Percentiles rank a stretch among this genome's conserved stretches.
Evolutionary conservation across 352 stramenopile genomes (phyloP).

Genomic region (Phytophthora cajani): DNA sequence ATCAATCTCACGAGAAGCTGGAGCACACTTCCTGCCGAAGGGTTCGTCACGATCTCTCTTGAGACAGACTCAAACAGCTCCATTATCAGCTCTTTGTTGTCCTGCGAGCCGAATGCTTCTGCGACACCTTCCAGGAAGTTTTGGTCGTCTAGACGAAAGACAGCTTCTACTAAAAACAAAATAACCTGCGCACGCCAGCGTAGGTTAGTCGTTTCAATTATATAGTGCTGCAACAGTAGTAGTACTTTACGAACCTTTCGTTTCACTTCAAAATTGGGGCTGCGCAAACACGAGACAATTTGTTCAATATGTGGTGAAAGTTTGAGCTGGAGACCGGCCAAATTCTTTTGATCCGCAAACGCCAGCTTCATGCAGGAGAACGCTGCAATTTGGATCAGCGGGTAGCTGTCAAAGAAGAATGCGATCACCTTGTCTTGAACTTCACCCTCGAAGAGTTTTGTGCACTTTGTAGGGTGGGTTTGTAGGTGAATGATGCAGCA

Average conservation of each 20-base stretch:
- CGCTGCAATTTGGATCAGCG: conserved; percentile 24
- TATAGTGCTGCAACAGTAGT: neutral
- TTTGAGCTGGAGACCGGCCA: conserved; percentile 16
- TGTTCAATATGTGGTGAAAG: conserved; percentile 9
- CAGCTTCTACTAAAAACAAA: conserved; percentile 27
- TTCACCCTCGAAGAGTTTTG: conserved; percentile 20
- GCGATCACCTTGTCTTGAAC: conserved; percentile 28
- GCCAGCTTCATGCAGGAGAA: conserved; percentile 33
- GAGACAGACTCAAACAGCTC: conserved; percentile 31
- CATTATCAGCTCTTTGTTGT: conserved; percentile 27
- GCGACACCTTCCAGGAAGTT: conserved; percentile 22
- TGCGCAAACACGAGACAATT: conserved; percentile 28
- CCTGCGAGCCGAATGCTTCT: conserved; percentile 15
- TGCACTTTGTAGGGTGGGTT: conserved; percentile 24
- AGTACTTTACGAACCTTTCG: conserved; percentile 20
- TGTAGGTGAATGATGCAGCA: conserved; percentile 27
- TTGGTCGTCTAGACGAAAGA: conserved; percentile 30
- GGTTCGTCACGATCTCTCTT: conserved; percentile 20
- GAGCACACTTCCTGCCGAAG: conserved; percentile 28
- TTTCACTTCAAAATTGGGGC: conserved; percentile 31
- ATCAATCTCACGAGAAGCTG: conserved; percentile 44
- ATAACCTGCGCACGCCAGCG: conserved; percentile 7
- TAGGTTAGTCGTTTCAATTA: neutral
- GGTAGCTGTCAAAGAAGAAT: conserved; percentile 28
- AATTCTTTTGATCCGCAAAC: conserved; percentile 24